Conservation (phyloP, 768 basidiomycete species). For the Suillus ampliporus region DNA sequence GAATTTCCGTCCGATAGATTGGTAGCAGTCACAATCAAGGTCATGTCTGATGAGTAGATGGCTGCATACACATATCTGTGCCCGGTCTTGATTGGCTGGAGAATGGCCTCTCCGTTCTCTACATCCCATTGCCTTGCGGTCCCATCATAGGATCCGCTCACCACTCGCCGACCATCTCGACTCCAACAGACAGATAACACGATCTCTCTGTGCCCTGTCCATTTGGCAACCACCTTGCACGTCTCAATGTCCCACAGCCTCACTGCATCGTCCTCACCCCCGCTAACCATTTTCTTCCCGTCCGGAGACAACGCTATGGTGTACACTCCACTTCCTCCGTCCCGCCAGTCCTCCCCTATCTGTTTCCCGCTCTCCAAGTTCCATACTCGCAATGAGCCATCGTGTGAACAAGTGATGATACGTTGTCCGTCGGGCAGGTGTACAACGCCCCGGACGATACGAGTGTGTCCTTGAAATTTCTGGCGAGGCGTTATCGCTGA, state of each 20-base stretch:
- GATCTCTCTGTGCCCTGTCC: not conserved
- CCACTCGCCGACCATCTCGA: not conserved
- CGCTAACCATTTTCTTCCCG: not conserved
- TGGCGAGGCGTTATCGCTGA: not conserved
- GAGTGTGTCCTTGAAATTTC: not conserved
- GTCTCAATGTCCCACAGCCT: not conserved
- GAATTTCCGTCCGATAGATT: too few relatives aligned
- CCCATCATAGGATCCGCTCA: not conserved
- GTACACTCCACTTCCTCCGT: not conserved
- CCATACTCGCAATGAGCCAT: not conserved
- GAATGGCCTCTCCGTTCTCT: not conserved
- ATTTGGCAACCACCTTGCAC: not conserved
- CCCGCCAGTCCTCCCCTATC: not conserved
- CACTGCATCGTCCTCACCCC: not conserved
- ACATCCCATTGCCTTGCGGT: not conserved
- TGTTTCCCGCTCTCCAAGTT: not conserved
- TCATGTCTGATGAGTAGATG: not conserved
- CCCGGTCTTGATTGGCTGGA: not conserved
- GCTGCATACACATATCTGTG: not conserved
- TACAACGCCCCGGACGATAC: not conserved
- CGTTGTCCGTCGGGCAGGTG: not conserved
- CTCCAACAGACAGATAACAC: not conserved
- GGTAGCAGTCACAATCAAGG: not conserved
- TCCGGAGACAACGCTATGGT: not conserved
- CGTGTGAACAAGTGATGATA: not conserved